Base-by-base conservation (phyloP, 78 protist genomes). In the Dictyostelium capitatum region DNA sequence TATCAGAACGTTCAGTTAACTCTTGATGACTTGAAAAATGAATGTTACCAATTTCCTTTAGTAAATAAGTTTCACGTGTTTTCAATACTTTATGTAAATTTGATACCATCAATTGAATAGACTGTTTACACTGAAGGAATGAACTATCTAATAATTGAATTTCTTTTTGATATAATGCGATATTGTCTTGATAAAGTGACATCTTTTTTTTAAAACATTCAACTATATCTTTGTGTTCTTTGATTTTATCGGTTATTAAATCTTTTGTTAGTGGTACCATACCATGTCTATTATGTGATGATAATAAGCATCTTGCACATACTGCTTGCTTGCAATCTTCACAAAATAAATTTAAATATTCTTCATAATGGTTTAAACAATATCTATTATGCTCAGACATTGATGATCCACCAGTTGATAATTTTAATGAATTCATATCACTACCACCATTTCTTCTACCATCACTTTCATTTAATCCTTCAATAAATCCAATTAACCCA, bases 261-360 rank as follows among this genome's bases (percentile, higher is more conserved):
- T 73, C 79, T 46, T 73, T 73, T 2, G 79, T 73, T 3, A 73
- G 46, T 6, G 56, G 59, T 30, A 73, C 23, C 59, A 47, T 73
- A 43, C 79, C 79, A 73, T 73, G 79, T 73, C 79, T 47, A 46
- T 73, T 73, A n/a, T 73, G 79, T 11, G 59, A n/a, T 46, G 79
- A 43, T 23, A 73, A 47, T 73, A 73, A n/a, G n/a, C 79, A 73
- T 15, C 79, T n/a, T 73, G 79, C 54, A 46, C 79, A 73, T 43
- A 73, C 56, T 37, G 79, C 54, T 2, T 23, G 28, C n/a, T 73
- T 51, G 20, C 79, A 73, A 46, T 37, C 59, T 43, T 46, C 50
- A 73, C 79, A 73, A 73, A 73, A 73, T 37, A 37, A 37, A 20
- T 51, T 20, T 20, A 43, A 73, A 73, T 73, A 73, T 15, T 73